Conservation (phyloP, 2,329 filamentous ascomycete genomes). For the Diaporthe citrichinensis region DNA sequence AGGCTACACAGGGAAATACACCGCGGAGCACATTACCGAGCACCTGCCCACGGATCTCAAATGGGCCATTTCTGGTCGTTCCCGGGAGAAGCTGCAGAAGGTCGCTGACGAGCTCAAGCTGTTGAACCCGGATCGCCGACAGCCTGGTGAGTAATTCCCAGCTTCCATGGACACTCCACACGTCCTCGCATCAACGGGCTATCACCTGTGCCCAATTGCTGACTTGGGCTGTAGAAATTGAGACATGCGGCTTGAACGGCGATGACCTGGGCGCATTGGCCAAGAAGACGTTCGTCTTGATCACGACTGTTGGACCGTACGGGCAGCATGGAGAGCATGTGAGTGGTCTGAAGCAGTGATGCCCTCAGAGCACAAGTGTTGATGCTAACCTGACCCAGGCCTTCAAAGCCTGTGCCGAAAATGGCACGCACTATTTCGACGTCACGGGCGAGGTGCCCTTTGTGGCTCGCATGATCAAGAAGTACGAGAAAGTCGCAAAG, state of each 20-base stretch:
- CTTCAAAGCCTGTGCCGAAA: conserved; percentile 73
- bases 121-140: conserved; percentile 77
- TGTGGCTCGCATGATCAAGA: conserved; percentile 71
- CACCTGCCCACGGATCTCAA: conserved; percentile 81
- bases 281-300: conserved; percentile 69
- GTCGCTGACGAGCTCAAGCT: conserved; percentile 77
- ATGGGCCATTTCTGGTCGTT: conserved; percentile 91
- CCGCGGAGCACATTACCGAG: conserved; percentile 80
- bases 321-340: conserved; percentile 66
- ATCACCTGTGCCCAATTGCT: neutral
- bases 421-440: conserved; percentile 76
- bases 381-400: conserved; percentile 48
- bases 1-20: conserved; percentile 87
- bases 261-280: conserved; percentile 63
- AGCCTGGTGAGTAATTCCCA: conserved; percentile 70
- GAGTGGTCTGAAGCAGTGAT: neutral
- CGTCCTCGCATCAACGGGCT: conserved; percentile 5
- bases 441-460: conserved; percentile 73
- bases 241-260: conserved; percentile 64
- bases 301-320: conserved; percentile 74
- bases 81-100: conserved; percentile 78
- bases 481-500: conserved; percentile 68
- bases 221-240: conserved; percentile 58
- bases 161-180: conserved; percentile 28
- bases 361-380: neutral